A percentile compares a stretch with the other conserved stretches of the same genome.
phyloP scores from a whole-genome alignment of 805 yeast species.

The Candida insectorum region DNA sequence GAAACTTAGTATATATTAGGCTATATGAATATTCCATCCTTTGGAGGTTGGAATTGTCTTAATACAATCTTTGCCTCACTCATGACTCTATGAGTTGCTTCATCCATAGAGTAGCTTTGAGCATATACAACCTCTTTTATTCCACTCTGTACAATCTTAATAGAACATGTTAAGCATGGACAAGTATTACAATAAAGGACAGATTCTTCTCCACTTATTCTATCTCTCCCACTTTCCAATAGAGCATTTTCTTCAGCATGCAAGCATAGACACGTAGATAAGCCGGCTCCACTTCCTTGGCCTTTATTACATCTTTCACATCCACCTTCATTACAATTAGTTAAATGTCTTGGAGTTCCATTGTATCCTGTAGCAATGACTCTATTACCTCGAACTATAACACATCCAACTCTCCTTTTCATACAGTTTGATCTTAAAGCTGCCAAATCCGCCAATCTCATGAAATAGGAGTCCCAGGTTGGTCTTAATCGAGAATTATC shows the following conservation, averaged over 20 bases:
- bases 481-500: slow-evolving; percentile 66
- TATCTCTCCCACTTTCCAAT: slow-evolving; percentile 87
- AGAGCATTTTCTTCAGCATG: slow-evolving; percentile 98
- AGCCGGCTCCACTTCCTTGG: slow-evolving; percentile 54
- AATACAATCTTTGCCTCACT: slow-evolving; percentile 69
- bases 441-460: slow-evolving; percentile 90
- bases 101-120: slow-evolving; percentile 91
- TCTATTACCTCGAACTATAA: slow-evolving; percentile 77
- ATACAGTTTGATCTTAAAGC: slow-evolving; percentile 92
- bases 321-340: slow-evolving; percentile 94
- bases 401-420: slow-evolving; percentile 97
- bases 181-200: slow-evolving; percentile 92
- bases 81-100: slow-evolving; percentile 65
- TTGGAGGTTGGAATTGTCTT: slow-evolving; percentile 47
- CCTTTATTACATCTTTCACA: slow-evolving; percentile 85
- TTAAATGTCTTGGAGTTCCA: slow-evolving; percentile 89
- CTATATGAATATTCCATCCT: slow-evolving; percentile 36
- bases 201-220: slow-evolving; percentile 48
- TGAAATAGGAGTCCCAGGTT: slow-evolving; percentile 94
- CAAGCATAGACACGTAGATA: slow-evolving; percentile 84
- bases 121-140: slow-evolving; percentile 89
- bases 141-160: slow-evolving; percentile 92
- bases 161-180: slow-evolving; percentile 94
- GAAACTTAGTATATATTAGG: slow-evolving; percentile 19
- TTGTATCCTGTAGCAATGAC: slow-evolving; percentile 96